Percentiles rank a stretch among this genome's conserved stretches.
Conservation (phyloP, 441 rosid genomes). For the Pelargonium australe region DNA sequence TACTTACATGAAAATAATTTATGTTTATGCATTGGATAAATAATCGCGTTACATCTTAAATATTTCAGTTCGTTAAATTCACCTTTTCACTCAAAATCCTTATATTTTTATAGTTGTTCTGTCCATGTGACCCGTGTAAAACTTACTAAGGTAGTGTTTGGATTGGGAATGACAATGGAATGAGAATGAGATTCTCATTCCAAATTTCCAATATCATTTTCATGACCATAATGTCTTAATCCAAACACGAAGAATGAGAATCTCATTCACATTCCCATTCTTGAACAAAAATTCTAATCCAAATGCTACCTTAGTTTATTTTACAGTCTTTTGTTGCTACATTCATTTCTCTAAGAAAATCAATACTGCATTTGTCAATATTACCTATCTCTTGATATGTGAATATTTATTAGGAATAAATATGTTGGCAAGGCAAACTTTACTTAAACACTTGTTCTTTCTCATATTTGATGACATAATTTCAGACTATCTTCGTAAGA, state of each 20-base stretch:
- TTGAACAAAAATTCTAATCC: not conserved
- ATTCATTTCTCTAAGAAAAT: not conserved
- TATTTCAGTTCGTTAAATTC: not conserved
- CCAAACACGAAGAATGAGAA: no score
- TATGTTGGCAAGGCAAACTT: not conserved
- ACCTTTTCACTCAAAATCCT: not conserved
- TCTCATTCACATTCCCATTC: no score
- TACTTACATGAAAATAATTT: not conserved
- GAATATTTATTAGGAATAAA: not conserved
- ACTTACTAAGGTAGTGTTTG: no score
- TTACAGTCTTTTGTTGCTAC: not conserved
- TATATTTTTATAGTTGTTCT: no score
- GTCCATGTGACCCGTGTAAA: no score
- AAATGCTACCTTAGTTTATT: not conserved
- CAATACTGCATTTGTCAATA: not conserved
- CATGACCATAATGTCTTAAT: no score
- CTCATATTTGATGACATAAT: slow-evolving; percentile 12
- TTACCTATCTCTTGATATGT: not conserved
- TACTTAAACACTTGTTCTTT: not conserved
- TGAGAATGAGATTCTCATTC: no score
- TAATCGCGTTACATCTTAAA: not conserved
- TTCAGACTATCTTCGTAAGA: slow-evolving; percentile 82
- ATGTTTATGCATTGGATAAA: not conserved
- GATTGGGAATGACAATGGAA: no score
- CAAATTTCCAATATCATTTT: no score